Percentiles rank a stretch among this genome's conserved stretches.
These are phyloP conservation scores for Chimonanthus praecox DNA, from an alignment of 164 flowering plant genomes.

Conservation along the genomic window DNA sequence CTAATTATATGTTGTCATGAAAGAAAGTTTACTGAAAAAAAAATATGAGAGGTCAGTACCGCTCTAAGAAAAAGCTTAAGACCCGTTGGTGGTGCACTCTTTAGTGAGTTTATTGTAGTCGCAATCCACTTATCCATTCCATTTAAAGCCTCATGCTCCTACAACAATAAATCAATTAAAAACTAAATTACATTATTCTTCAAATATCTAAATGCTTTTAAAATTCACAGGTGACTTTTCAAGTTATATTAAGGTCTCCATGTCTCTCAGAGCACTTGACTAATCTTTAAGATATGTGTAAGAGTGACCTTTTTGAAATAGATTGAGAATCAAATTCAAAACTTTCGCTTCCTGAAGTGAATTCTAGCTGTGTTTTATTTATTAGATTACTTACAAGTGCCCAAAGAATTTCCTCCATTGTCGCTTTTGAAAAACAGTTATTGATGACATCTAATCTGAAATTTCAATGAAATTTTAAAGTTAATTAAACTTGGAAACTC, in stretches of 20 bases:
- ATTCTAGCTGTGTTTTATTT: no score
- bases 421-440: neutral
- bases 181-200: no score
- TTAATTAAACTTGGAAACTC: neutral
- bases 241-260: neutral
- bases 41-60: slow-evolving; percentile 24
- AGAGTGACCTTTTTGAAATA: no score
- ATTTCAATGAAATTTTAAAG: neutral
- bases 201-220: no score
- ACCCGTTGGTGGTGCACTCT: slow-evolving; percentile 74
- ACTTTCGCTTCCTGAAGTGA: no score
- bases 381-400: neutral
- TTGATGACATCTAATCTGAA: slow-evolving; percentile 17
- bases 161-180: neutral
- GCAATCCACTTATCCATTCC: slow-evolving; percentile 45
- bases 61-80: slow-evolving; percentile 68
- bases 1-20: no score
- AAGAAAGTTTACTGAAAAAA: neutral
- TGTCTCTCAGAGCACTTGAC: no score
- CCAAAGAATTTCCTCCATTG: neutral
- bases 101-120: slow-evolving; percentile 39
- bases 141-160: slow-evolving; percentile 46
- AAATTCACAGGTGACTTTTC: neutral
- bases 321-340: no score
- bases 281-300: no score